A percentile compares a stretch with the other conserved stretches of the same genome.
phyloP scores from a whole-genome alignment of 768 basidiomycete genomes.

The Kwoniella botswanensis region DNA sequence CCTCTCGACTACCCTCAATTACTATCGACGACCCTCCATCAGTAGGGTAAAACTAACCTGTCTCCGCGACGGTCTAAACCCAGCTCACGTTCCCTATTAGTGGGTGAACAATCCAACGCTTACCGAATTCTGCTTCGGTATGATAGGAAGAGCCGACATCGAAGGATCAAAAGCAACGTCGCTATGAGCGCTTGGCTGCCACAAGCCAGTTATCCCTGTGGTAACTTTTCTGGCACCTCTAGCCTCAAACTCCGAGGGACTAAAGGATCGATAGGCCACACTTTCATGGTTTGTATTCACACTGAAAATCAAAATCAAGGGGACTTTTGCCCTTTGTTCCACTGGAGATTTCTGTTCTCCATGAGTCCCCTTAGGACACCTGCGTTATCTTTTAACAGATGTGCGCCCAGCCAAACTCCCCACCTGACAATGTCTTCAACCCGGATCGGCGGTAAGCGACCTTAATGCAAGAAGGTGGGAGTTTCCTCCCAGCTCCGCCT shows the following conservation, averaged over 20 bases:
- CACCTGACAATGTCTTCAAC: slow-evolving; percentile 79
- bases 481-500: slow-evolving; percentile 67
- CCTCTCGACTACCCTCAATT: slow-evolving; percentile 82
- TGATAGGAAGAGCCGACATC: slow-evolving; percentile 80
- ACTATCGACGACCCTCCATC: slow-evolving; percentile 75
- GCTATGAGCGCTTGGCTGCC: slow-evolving; percentile 77
- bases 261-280: slow-evolving; percentile 83
- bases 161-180: slow-evolving; percentile 80
- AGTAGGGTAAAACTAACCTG: slow-evolving; percentile 86
- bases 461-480: slow-evolving; percentile 56
- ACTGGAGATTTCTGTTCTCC: slow-evolving; percentile 79
- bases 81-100: slow-evolving; percentile 75
- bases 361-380: slow-evolving; percentile 79
- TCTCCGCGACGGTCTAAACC: slow-evolving; percentile 62
- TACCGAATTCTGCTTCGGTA: slow-evolving; percentile 78
- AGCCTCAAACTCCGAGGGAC: slow-evolving; percentile 77
- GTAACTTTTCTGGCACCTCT: slow-evolving; percentile 81
- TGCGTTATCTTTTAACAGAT: slow-evolving; percentile 80
- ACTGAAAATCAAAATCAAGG: slow-evolving; percentile 83
- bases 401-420: slow-evolving; percentile 79
- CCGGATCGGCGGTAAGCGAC: slow-evolving; percentile 67
- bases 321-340: slow-evolving; percentile 80
- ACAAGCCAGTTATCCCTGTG: slow-evolving; percentile 81
- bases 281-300: slow-evolving; percentile 81
- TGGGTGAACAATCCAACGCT: slow-evolving; percentile 77